Evolutionary conservation across 2,329 filamentous ascomycete species (phyloP).

Genomic region (Lecanosticta acicola): DNA sequence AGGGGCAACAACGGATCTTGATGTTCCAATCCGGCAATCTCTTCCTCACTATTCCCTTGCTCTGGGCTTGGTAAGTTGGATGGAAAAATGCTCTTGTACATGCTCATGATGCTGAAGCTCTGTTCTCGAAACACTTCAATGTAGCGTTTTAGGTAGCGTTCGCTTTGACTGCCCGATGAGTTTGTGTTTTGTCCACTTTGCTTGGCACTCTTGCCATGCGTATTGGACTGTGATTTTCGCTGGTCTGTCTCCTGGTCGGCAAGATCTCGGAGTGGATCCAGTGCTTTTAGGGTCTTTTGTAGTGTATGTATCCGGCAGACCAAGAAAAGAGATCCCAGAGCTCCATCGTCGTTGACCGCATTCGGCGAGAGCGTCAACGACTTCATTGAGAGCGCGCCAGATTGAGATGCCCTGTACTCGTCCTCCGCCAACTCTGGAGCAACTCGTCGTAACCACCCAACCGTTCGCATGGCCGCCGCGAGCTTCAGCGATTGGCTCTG

Average conservation of each 20-base stretch:
- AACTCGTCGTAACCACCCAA: constrained; percentile 84
- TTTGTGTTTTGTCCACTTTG: constrained; percentile 35
- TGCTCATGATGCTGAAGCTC: constrained; percentile 89
- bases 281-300: constrained; percentile 69
- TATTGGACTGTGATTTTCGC: constrained; percentile 28
- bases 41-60: neutral
- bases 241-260: constrained; percentile 74
- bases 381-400: constrained; percentile 26
- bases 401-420: constrained; percentile 12
- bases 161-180: constrained; percentile 82
- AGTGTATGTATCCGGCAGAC: constrained; percentile 79
- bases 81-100: constrained; percentile 87
- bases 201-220: constrained; percentile 29
- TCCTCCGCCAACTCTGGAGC: constrained; percentile 66
- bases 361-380: constrained; percentile 23
- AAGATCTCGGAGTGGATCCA: constrained; percentile 79
- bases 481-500: constrained; percentile 76
- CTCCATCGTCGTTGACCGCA: constrained; percentile 49
- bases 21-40: neutral
- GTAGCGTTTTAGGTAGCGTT: constrained; percentile 88
- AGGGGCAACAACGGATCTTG: constrained; percentile 47
- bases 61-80: constrained; percentile 43
- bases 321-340: constrained; percentile 77
- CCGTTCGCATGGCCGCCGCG: constrained; percentile 80
- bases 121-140: constrained; percentile 97